A percentile compares a stretch with the other conserved stretches of the same genome.
phyloP scores from a whole-genome alignment of 257 asterid species.

The Sherardia arvensis region DNA sequence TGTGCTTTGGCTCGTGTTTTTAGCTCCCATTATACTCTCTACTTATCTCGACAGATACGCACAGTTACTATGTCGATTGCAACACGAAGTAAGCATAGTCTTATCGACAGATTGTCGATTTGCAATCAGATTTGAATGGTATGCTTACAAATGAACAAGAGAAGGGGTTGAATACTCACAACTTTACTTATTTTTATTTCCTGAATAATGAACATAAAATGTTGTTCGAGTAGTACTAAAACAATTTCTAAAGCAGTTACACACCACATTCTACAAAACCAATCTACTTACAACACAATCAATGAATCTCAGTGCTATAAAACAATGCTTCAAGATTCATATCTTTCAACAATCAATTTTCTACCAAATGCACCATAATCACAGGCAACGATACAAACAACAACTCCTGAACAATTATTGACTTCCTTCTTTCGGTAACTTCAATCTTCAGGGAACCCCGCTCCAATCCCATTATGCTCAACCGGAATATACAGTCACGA shows the following conservation, averaged over 20 bases:
- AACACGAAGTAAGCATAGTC: too few species aligned
- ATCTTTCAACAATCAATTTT: slow-evolving; percentile 26
- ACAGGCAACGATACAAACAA: background rate
- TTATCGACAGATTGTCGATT: too few species aligned
- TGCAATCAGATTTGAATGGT: background rate
- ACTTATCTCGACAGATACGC: background rate
- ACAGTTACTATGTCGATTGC: background rate
- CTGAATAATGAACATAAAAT: too few species aligned
- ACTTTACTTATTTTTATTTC: background rate
- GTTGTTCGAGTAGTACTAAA: background rate
- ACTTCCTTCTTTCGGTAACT: slow-evolving; percentile 8
- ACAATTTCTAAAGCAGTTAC: background rate
- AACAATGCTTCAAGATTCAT: slow-evolving; percentile 27
- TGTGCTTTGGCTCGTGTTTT: too few species aligned
- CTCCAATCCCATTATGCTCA: slow-evolving; percentile 6
- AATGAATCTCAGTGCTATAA: slow-evolving; percentile 14
- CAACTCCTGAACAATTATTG: slow-evolving; percentile 6
- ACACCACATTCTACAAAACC: slow-evolving; percentile 5
- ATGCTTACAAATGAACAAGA: background rate
- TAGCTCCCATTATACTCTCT: background rate
- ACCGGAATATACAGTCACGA: slow-evolving; percentile 14
- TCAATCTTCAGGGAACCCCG: slow-evolving; percentile 7
- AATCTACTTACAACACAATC: slow-evolving; percentile 8
- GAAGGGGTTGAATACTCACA: background rate
- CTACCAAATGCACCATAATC: slow-evolving; percentile 19